Evolutionary conservation across 148 eudicot species (phyloP).

Genomic region (Polygonum aviculare): DNA sequence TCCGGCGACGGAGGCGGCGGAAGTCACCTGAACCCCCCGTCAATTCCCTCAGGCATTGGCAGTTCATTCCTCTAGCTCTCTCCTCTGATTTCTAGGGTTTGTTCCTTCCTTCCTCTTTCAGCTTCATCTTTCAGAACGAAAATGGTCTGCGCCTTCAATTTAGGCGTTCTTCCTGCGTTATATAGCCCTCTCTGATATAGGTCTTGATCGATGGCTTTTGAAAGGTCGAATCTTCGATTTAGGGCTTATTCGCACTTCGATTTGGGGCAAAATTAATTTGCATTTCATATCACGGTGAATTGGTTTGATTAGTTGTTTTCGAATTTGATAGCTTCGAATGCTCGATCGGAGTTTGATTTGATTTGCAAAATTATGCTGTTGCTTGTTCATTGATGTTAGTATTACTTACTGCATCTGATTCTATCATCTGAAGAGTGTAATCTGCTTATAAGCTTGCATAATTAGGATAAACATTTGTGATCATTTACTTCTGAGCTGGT

Average conservation of each 20-base stretch:
- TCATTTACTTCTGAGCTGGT: not conserved
- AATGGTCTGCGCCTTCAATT: not conserved
- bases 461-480: not conserved
- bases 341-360: not conserved
- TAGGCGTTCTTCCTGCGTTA: not conserved
- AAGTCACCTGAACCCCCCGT: not conserved
- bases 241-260: not conserved
- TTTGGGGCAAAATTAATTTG: not conserved
- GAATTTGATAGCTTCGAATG: not conserved
- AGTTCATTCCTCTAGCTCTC: not conserved
- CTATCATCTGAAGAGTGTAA: not conserved
- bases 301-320: not conserved
- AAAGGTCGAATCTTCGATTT: not conserved
- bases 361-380: not conserved
- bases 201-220: not conserved
- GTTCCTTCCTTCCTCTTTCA: not conserved
- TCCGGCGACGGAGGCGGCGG: not conserved
- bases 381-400: not conserved
- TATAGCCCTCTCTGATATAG: not conserved
- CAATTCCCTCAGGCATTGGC: not conserved
- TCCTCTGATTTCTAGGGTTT: conserved; percentile 1
- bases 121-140: not conserved
- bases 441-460: not conserved
- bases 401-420: not conserved
- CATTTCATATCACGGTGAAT: not conserved